Evolutionary conservation across 228 moss, liverwort and hornwort genomes (phyloP).

Genomic region (Sphagnum fallax): DNA sequence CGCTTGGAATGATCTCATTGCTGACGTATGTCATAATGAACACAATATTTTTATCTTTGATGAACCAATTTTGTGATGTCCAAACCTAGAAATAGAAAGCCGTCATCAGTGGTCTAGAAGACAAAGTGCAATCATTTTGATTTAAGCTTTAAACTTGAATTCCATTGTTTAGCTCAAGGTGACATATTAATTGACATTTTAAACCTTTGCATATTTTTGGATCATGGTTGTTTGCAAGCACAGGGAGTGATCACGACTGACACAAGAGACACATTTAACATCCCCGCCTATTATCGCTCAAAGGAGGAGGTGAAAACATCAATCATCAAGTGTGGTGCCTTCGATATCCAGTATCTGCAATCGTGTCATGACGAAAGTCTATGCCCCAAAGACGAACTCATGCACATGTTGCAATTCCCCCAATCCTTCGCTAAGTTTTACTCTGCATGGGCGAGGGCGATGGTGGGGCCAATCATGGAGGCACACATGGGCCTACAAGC

Average conservation of each 20-base stretch:
- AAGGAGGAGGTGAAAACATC: slow-evolving; percentile 22
- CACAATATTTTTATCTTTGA: too few species aligned
- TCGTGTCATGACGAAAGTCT: slow-evolving; percentile 12
- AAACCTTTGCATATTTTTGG: too few species aligned
- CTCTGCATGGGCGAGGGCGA: slow-evolving; percentile 34
- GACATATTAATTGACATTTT: slow-evolving; percentile 5
- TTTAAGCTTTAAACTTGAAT: too few species aligned
- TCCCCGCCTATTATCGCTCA: slow-evolving; percentile 17
- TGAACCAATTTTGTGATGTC: too few species aligned
- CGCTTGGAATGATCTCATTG: slow-evolving; percentile 34
- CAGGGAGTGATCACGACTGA: slow-evolving; percentile 13
- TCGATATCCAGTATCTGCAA: slow-evolving; percentile 23
- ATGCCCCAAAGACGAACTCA: slow-evolving; percentile 22
- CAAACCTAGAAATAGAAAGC: too few species aligned
- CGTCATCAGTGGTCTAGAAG: too few species aligned
- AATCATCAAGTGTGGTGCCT: not conserved
- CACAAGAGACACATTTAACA: slow-evolving; percentile 28
- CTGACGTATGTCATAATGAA: slow-evolving; percentile 12
- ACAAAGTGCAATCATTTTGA: too few species aligned
- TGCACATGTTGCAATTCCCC: slow-evolving; percentile 23
- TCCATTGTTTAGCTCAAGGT: too few species aligned
- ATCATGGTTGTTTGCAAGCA: too few species aligned
- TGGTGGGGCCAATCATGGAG: slow-evolving; percentile 31
- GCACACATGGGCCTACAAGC: slow-evolving; percentile 28
- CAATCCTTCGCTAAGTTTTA: slow-evolving; percentile 32